A percentile compares a stretch with the other conserved stretches of the same genome.
These are phyloP conservation scores for Colletotrichum orbiculare DNA, from an alignment of 2,329 filamentous ascomycete genomes.

Conservation along the genomic window DNA sequence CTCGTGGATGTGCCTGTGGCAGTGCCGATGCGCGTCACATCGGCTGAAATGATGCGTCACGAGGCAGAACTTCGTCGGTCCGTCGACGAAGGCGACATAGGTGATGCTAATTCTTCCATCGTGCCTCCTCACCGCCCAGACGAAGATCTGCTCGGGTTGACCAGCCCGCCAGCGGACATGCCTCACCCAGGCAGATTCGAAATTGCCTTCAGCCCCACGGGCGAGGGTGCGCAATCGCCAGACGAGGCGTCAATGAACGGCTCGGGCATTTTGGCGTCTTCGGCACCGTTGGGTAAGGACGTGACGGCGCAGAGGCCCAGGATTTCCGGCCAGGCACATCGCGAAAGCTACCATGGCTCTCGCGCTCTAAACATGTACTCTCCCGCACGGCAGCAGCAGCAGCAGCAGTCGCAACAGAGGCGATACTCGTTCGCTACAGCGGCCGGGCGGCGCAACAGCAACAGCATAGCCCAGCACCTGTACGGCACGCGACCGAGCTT, in stretches of 20 bases:
- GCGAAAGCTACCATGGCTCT: conserved; percentile 50
- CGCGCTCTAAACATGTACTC: conserved; percentile 57
- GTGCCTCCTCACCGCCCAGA: conserved; percentile 48
- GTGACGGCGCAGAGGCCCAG: conserved; percentile 21
- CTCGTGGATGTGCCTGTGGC: conserved; percentile 95
- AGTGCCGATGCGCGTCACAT: conserved; percentile 86
- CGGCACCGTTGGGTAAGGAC: conserved; percentile 27
- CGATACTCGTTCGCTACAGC: conserved; percentile 65
- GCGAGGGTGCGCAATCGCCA: conserved; percentile 52
- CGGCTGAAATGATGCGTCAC: conserved; percentile 80
- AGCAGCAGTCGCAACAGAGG: conserved; percentile 49
- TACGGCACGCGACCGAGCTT: conserved; percentile 49
- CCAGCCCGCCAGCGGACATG: conserved; percentile 71
- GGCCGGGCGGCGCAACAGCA: conserved; percentile 58
- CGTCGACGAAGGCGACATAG: conserved; percentile 91
- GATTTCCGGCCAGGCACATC: conserved; percentile 28
- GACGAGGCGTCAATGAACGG: conserved; percentile 44
- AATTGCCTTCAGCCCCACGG: conserved; percentile 62
- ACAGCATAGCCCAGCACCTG: conserved; percentile 64
- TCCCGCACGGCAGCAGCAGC: conserved; percentile 56
- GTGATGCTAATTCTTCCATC: conserved; percentile 51
- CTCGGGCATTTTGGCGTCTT: conserved; percentile 26
- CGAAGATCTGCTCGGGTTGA: conserved; percentile 78
- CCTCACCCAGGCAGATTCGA: conserved; percentile 83
- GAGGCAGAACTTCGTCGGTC: conserved; percentile 44